Evolutionary conservation across 177 flowering plant species (phyloP), one percentile per base, ranked within the genome.

Genomic region (Vitis hybrid): DNA sequence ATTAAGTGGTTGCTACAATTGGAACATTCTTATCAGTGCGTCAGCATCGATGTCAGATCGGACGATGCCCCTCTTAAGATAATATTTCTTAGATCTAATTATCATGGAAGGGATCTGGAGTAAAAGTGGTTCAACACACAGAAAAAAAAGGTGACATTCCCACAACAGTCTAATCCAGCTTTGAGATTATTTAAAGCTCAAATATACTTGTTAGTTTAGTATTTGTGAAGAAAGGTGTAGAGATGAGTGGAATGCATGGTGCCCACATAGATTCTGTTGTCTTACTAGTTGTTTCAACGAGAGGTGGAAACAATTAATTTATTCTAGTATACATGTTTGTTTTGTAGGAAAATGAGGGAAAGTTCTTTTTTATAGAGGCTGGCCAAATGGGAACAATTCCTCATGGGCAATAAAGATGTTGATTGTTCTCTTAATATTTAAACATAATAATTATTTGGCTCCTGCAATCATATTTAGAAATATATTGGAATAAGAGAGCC

Each of bases 211-310:
- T 29, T 70, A 67, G 60, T 56, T 48, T 48, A 14, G 18, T 16
- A 2, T 57, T 51, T 39, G 29, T 26, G 29, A 26, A 26, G 29
- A 26, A 26, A 26, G 29, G 29, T 26, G 29, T 26, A 26, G 29
- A 26, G 29, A 26, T 26, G 5, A 26, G 73, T 63, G 73, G 73
- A 70, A 48, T 67, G 64, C 49, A 70, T 55, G 62, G 58, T 58
- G 62, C 59, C 52, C 73, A 64, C 73, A 55, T 22, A n/a, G 73
- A 70, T 63, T 70, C 19, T 55, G 13, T 70, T 14, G 65, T 49
- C 49, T 64, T 55, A 57, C 16, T 62, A 45, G 51, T 51, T 64
- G 66, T 66, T 67, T 20, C 57, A 53, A 22, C 14, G 55, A 66
- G 68, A 19, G 55, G 69, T 69, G 71, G 70, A 67, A 71, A 63